Evolutionary conservation across 2,329 filamentous ascomycete genomes (phyloP), one percentile per base, ranked within the genome.

Genomic region (Pyrenophora graminea): DNA sequence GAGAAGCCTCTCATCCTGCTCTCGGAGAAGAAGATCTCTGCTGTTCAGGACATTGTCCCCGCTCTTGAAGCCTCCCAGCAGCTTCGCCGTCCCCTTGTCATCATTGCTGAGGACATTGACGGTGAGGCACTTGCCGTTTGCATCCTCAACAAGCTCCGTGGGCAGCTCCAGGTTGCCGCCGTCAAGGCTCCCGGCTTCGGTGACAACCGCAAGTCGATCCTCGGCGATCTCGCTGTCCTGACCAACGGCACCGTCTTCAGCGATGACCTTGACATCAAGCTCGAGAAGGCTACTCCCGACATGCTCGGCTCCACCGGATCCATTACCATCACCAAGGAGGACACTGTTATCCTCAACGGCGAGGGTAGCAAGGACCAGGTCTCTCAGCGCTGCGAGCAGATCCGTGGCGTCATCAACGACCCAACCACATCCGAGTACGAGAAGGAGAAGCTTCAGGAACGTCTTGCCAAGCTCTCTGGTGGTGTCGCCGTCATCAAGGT

Each of bases 361-460:
- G 91, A 96, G 71, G 94, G 94, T 61, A 88, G 81, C 87, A 97
- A 97, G 85, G 94, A 99, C 73, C 77, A 84, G 63, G 95, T 99
- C 70, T 79, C 89, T 61, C 91, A 97, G 83, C 90, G 94, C 75
- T 97, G 94, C 80, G 94, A 99, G 81, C 94, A 99, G 83, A 99
- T 99, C 79, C 92, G 94, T 66, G 92, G 93, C 65, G 91, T 97
- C 78, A 96, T 97, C 82, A 84, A 82, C 58, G 94, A 99, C 80
- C 89, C 93, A 62, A 87, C 85, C 67, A 99, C 94, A 61, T 97
- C 92, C 41, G 94, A 99, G 73, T 99, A 99, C 80, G 94, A 99
- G 86, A 97, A 97, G 86, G 94, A 99, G 89, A 99, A 99, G 87
- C 90, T 99, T 62, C 94, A 97, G 82, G 94, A 99, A 84, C 94